Base-by-base conservation (phyloP, 352 stramenopile species). In the Phytophthora hybrid region DNA sequence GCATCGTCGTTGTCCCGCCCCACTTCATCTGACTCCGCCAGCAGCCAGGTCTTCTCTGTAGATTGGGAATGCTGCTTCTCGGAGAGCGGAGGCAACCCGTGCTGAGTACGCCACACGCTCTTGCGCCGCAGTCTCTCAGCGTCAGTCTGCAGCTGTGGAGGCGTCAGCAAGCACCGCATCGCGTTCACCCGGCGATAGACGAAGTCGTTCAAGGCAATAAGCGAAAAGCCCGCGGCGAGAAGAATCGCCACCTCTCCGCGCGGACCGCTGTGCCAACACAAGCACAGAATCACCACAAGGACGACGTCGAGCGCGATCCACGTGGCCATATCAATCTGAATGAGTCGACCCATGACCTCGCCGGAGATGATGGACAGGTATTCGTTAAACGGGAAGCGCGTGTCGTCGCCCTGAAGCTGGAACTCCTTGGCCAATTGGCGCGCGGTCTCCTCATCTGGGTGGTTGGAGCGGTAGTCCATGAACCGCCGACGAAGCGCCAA, bases 361-460 rank as follows among this genome's bases (percentile, higher is more conserved):
- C 87, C 87, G 3, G 85, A 93, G 59, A 94, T 91, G 66, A 93
- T 88, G 8, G 82, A 84, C 7, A 94, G 77, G 59, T 94, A 94
- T 63, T 93, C 85, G 68, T 94, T 88, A 71, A 94, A 94, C 1
- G 87, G 84, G 73, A 93, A 94, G 26, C 73, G 76, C 7, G 81
- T 59, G 54, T 90, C 73, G 4, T 71, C 64, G 3, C 61, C 58
- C 44, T 92, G 77, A 0, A 85, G 71, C 57, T 94, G 87, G 62
- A 91, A 94, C 37, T 91, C 82, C 63, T 89, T 90, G 11, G 83
- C 85, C 11, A 92, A 63, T 8, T 63, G 31, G 0, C 77, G 53
- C 3, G 83, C 84, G 1, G 34, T 75, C 16, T 82, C 72, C 4
- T 78, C 69, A 32, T 93, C 68, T 4, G 87, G 85, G 47, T 94